Conservation (phyloP, 116 monocot genomes). For the Trichopus zeylanicus region DNA sequence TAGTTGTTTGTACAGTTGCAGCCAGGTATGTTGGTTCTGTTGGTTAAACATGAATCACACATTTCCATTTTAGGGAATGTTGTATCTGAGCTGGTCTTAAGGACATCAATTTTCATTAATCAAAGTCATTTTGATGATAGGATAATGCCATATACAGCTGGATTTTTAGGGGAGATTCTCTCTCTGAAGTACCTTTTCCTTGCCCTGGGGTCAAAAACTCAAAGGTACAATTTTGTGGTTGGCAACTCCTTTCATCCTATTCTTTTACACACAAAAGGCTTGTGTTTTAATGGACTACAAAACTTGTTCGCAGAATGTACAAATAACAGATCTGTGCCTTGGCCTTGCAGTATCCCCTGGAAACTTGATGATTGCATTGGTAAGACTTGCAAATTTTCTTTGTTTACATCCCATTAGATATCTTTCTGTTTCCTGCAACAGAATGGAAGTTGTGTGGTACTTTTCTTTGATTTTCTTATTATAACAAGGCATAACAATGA, state of each 20-base stretch:
- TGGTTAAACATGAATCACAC: neutral
- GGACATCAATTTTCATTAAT: no score
- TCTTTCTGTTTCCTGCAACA: no score
- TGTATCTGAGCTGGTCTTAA: neutral
- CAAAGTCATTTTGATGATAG: constrained; percentile 27
- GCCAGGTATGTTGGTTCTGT: constrained; percentile 47
- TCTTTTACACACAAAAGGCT: no score
- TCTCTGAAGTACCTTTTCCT: constrained; percentile 33
- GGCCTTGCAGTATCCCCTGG: constrained; percentile 79
- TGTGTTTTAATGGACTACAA: constrained; percentile 10
- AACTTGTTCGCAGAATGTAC: constrained; percentile 38
- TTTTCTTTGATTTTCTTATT: no score
- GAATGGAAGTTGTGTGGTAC: no score
- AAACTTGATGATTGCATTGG: constrained; percentile 64
- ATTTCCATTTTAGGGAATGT: neutral
- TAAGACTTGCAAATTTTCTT: constrained; percentile 13
- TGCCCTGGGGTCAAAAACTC: constrained; percentile 17
- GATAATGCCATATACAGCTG: constrained; percentile 64
- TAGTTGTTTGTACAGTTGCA: constrained; percentile 65
- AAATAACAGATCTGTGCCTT: constrained; percentile 58
- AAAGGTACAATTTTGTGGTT: constrained; percentile 29
- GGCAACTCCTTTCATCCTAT: neutral
- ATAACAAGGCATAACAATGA: no score
- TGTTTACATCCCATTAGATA: neutral
- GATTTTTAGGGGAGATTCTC: constrained; percentile 27